Conservation (phyloP, 208 protist genomes). For the Crithidia brevicula region DNA sequence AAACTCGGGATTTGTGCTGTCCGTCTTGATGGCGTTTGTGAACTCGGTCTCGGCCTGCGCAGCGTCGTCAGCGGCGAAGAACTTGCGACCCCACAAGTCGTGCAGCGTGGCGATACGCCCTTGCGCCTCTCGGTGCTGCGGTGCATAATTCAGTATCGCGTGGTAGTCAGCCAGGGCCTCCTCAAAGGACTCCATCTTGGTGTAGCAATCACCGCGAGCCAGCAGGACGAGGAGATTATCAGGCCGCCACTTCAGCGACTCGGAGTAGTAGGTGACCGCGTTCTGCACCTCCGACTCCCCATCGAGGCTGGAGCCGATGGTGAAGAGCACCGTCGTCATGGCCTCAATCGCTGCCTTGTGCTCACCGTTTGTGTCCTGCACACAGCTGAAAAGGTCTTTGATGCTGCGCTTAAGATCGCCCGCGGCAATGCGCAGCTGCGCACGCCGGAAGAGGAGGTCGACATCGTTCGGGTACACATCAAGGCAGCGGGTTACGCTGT, state of each 20-base stretch:
- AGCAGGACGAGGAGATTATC: conserved; percentile 87
- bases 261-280: conserved; percentile 86
- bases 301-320: conserved; percentile 59
- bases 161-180: conserved; percentile 78
- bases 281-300: conserved; percentile 56
- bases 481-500: conserved; percentile 84
- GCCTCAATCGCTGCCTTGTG: conserved; percentile 79
- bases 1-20: conserved; percentile 70
- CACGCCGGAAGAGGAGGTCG: conserved; percentile 75
- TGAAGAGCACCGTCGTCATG: conserved; percentile 86
- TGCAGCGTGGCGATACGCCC: conserved; percentile 79
- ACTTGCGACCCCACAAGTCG: conserved; percentile 80
- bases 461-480: conserved; percentile 77
- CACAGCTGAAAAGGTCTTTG: conserved; percentile 81
- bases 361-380: conserved; percentile 82
- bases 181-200: conserved; percentile 79
- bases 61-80: conserved; percentile 53
- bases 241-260: conserved; percentile 83
- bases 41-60: conserved; percentile 81
- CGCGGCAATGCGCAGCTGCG: conserved; percentile 64
- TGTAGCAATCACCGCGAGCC: conserved; percentile 87
- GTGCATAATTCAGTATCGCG: conserved; percentile 56
- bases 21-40: conserved; percentile 83
- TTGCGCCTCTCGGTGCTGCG: conserved; percentile 53
- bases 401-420: conserved; percentile 74